phyloP scores from a whole-genome alignment of 1,284 basidiomycete species.

The Farysia itapuensis region DNA sequence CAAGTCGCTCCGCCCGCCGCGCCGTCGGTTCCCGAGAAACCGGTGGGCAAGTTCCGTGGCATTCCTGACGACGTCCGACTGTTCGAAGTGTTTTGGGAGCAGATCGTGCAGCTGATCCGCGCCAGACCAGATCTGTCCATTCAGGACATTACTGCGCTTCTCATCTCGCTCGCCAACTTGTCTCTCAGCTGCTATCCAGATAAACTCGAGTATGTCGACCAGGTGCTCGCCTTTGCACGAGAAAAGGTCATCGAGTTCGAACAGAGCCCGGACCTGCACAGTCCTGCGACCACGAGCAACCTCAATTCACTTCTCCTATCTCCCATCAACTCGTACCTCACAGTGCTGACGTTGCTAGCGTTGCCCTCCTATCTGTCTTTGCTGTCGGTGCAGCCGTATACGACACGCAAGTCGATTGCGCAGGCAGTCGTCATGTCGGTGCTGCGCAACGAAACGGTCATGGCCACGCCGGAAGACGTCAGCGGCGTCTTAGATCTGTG shows the following conservation, averaged over 20 bases:
- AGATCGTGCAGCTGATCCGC: slow-evolving; percentile 56
- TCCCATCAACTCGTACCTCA: slow-evolving; percentile 54
- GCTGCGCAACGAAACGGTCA: slow-evolving; percentile 53
- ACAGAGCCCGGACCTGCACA: slow-evolving; percentile 45
- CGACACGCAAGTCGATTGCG: slow-evolving; percentile 53
- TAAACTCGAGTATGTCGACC: slow-evolving; percentile 58
- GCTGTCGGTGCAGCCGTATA: slow-evolving; percentile 47
- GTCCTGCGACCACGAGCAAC: slow-evolving; percentile 36
- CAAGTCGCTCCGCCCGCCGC: slow-evolving; percentile 9
- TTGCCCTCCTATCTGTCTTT: slow-evolving; percentile 51
- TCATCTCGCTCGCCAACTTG: slow-evolving; percentile 55
- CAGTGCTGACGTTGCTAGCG: slow-evolving; percentile 54
- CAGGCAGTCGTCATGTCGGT: slow-evolving; percentile 55
- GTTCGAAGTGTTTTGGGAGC: slow-evolving; percentile 60
- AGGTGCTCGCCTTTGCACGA: slow-evolving; percentile 56
- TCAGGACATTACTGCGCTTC: slow-evolving; percentile 54
- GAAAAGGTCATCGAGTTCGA: slow-evolving; percentile 48
- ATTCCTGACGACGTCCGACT: slow-evolving; percentile 57
- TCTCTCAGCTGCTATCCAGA: slow-evolving; percentile 59
- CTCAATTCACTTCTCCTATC: slow-evolving; percentile 53
- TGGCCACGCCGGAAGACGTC: slow-evolving; percentile 56
- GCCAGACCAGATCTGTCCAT: slow-evolving; percentile 58
- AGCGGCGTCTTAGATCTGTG: slow-evolving; percentile 56
- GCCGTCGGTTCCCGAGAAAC: slow-evolving; percentile 14
- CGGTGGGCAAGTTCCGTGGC: slow-evolving; percentile 52